phyloP scores from a whole-genome alignment of 306 rosid species.

The Acmispon strigosus region DNA sequence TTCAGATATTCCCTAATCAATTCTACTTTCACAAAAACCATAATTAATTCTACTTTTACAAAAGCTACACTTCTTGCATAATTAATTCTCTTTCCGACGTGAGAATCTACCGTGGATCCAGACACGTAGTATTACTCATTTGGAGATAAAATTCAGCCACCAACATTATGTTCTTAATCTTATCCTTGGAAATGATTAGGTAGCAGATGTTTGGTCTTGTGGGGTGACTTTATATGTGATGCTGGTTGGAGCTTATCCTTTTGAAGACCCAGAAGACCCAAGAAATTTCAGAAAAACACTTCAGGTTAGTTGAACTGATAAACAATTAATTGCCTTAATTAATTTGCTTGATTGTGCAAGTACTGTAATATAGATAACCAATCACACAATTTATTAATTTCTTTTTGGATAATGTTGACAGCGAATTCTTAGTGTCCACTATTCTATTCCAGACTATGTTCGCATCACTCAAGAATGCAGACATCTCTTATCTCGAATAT shows the following conservation, averaged over 20 bases:
- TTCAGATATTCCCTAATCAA: too few species aligned
- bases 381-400: neutral
- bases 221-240: constrained; percentile 98
- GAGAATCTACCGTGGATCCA: too few species aligned
- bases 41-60: too few species aligned
- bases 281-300: constrained; percentile 94
- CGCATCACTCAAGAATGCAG: constrained; percentile 66
- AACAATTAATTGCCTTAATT: neutral
- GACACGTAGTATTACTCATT: neutral
- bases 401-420: constrained; percentile 35
- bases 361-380: neutral
- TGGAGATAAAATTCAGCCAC: constrained; percentile 18
- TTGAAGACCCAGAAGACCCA: constrained; percentile 96
- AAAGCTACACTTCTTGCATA: too few species aligned
- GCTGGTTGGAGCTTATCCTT: constrained; percentile 99
- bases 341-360: neutral
- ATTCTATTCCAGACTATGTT: constrained; percentile 81
- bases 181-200: constrained; percentile 44
- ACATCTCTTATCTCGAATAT: constrained; percentile 81
- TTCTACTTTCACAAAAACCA: too few species aligned
- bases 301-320: constrained; percentile 44
- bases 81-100: too few species aligned
- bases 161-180: constrained; percentile 3
- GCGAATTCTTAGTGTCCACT: constrained; percentile 90
- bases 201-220: constrained; percentile 99